Percentiles rank a stretch among this genome's conserved stretches.
These are phyloP conservation scores for Aspergillus versicolor DNA, from an alignment of 2,329 filamentous ascomycete genomes.

Conservation along the genomic window DNA sequence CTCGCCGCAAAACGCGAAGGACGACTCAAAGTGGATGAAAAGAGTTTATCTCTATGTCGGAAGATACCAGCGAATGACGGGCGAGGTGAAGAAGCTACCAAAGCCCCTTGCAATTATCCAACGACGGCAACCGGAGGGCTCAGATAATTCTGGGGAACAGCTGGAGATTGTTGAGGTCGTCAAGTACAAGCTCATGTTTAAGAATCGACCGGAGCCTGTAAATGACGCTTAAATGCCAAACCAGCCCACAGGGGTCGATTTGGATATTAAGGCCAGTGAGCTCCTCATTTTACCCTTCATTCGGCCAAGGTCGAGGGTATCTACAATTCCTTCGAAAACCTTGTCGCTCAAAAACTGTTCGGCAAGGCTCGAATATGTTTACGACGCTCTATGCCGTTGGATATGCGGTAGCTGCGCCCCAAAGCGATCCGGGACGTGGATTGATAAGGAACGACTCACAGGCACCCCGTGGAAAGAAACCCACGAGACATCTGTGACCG, in stretches of 20 bases:
- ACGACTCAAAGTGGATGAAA: constrained; percentile 80
- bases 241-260: not conserved
- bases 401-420: no score
- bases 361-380: no score
- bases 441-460: no score
- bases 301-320: not conserved
- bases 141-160: constrained; percentile 30
- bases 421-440: no score
- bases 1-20: constrained; percentile 49
- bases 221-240: constrained; percentile 40
- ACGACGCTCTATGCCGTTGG: no score
- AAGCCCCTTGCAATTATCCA: constrained; percentile 77
- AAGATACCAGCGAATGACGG: constrained; percentile 81
- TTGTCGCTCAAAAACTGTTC: no score
- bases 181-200: constrained; percentile 83
- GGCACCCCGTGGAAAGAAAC: no score
- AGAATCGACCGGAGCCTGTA: constrained; percentile 80
- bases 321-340: not conserved
- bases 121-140: constrained; percentile 42
- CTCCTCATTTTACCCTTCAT: not conserved
- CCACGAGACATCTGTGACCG: no score
- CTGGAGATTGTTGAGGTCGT: constrained; percentile 86
- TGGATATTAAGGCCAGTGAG: not conserved
- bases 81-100: constrained; percentile 83
- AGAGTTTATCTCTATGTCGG: constrained; percentile 85